Percentiles rank a stretch among this genome's conserved stretches.
Conservation (phyloP, 1,284 basidiomycete genomes). For the Agroathelia rolfsii region DNA sequence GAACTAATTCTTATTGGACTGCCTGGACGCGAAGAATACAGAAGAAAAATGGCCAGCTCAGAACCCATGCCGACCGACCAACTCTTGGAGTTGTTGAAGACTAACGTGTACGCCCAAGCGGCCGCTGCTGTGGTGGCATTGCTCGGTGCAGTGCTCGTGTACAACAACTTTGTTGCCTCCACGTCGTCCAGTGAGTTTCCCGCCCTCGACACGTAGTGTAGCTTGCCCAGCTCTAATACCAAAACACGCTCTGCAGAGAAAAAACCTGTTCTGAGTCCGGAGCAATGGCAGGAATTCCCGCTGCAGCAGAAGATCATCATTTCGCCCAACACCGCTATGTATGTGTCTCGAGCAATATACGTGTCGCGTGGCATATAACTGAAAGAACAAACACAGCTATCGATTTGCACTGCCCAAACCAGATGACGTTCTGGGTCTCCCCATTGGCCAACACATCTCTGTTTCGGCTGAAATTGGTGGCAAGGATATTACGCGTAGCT, state of each 20-base stretch:
- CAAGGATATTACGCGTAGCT: conserved; percentile 84
- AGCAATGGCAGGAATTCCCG: conserved; percentile 75
- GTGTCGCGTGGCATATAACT: conserved; percentile 4
- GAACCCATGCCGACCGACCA: conserved; percentile 11
- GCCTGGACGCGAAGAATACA: conserved; percentile 19
- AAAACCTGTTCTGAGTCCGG: conserved; percentile 63
- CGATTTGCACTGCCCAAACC: conserved; percentile 76
- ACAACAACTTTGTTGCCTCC: conserved; percentile 33
- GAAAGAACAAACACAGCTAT: conserved; percentile 48
- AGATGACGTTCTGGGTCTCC: conserved; percentile 80
- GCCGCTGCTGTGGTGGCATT: conserved; percentile 27
- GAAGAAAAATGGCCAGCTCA: no score
- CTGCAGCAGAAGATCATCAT: conserved; percentile 76
- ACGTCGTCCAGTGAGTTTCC: conserved; percentile 31
- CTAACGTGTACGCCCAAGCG: conserved; percentile 21
- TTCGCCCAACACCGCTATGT: conserved; percentile 95
- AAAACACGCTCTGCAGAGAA: conserved; percentile 36
- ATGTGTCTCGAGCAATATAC: conserved; percentile 19
- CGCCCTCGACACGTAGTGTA: conserved; percentile 25
- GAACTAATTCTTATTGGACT: conserved; percentile 57
- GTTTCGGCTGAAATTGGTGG: conserved; percentile 86
- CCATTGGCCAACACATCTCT: conserved; percentile 94
- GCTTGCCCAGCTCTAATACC: conserved; percentile 23
- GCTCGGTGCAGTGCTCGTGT: conserved; percentile 26
- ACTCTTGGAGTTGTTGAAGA: conserved; percentile 13